These are phyloP conservation scores for Metschnikowia peoriensis DNA, from an alignment of 805 yeast species.

Conservation along the genomic window DNA sequence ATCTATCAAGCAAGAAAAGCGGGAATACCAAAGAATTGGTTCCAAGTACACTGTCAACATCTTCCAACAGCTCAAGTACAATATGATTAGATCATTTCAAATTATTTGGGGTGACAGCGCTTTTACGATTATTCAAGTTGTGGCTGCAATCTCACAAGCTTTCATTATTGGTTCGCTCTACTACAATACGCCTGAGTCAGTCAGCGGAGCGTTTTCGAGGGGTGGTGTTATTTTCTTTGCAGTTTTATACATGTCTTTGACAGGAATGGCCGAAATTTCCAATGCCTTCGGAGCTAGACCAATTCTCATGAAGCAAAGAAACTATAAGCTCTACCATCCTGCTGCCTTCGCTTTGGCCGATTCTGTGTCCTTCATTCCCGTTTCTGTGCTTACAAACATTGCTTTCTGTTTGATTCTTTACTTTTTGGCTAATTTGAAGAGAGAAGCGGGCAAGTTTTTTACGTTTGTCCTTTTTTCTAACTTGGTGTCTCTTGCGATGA, in stretches of 20 bases:
- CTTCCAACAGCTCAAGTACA: constrained; percentile 47
- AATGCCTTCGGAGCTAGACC: constrained; percentile 25
- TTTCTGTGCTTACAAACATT: constrained; percentile 43
- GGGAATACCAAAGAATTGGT: constrained; percentile 32
- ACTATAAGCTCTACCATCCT: constrained; percentile 30
- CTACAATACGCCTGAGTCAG: constrained; percentile 48
- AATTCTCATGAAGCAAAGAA: constrained; percentile 29
- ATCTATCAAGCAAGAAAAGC: constrained; percentile 38
- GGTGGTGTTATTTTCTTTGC: constrained; percentile 64
- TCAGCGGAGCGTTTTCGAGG: constrained; percentile 60
- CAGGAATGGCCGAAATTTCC: constrained; percentile 47
- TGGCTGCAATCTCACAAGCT: constrained; percentile 53
- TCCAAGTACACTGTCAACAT: constrained; percentile 47
- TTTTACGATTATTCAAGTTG: constrained; percentile 43
- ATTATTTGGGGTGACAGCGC: constrained; percentile 57
- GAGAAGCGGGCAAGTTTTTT: constrained; percentile 56
- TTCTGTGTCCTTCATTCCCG: constrained; percentile 23
- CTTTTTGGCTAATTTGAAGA: constrained; percentile 54
- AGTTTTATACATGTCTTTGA: constrained; percentile 50
- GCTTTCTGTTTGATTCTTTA: constrained; percentile 50
- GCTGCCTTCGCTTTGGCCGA: constrained; percentile 28
- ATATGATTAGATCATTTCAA: constrained; percentile 52
- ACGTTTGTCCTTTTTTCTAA: constrained; percentile 47
- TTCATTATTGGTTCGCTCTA: constrained; percentile 63
- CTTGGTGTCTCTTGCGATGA: constrained; percentile 51